A percentile compares a stretch with the other conserved stretches of the same genome.
Conservation (phyloP, 1,139 yeast species). For the Magnusiomyces ingens region DNA sequence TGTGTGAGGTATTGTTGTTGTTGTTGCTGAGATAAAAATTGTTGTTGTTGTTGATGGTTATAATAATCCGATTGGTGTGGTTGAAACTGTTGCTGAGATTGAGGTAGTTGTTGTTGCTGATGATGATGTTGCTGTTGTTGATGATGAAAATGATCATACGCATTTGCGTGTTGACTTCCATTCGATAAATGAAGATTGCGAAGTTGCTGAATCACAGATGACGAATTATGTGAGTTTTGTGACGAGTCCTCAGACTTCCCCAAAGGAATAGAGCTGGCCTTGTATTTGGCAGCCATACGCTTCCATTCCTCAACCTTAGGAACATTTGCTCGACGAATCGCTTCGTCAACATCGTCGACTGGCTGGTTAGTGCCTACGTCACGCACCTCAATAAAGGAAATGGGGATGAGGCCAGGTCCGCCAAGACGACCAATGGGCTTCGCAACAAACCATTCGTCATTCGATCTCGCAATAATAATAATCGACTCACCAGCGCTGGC, state of each 20-base stretch:
- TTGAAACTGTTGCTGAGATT: slow-evolving; percentile 13
- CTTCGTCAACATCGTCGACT: slow-evolving; percentile 42
- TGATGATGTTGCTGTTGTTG: slow-evolving; percentile 5
- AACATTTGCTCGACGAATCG: slow-evolving; percentile 56
- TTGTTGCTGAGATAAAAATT: background rate
- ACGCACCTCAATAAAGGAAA: slow-evolving; percentile 76
- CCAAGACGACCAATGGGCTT: slow-evolving; percentile 92
- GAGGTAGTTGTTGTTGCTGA: slow-evolving; percentile 9
- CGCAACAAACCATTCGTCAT: slow-evolving; percentile 95
- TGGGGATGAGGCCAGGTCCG: slow-evolving; percentile 95
- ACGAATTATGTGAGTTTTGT: background rate
- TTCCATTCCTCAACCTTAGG: slow-evolving; percentile 98
- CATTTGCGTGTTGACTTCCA: slow-evolving; percentile 3
- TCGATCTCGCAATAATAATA: slow-evolving; percentile 91
- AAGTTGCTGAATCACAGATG: slow-evolving; percentile 12
- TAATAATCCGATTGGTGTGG: slow-evolving; percentile 4
- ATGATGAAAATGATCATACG: background rate
- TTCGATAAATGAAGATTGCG: slow-evolving; percentile 9
- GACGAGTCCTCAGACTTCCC: slow-evolving; percentile 40
- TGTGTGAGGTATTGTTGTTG: slow-evolving; percentile 13
- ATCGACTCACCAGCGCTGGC: slow-evolving; percentile 82
- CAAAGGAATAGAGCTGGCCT: slow-evolving; percentile 81
- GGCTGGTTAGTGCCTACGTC: slow-evolving; percentile 62
- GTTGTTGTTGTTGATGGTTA: slow-evolving; percentile 1
- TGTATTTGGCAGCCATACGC: slow-evolving; percentile 80